Evolutionary conservation across 176 grass and related monocot species (phyloP).

Genomic region (Zoysia japonica): DNA sequence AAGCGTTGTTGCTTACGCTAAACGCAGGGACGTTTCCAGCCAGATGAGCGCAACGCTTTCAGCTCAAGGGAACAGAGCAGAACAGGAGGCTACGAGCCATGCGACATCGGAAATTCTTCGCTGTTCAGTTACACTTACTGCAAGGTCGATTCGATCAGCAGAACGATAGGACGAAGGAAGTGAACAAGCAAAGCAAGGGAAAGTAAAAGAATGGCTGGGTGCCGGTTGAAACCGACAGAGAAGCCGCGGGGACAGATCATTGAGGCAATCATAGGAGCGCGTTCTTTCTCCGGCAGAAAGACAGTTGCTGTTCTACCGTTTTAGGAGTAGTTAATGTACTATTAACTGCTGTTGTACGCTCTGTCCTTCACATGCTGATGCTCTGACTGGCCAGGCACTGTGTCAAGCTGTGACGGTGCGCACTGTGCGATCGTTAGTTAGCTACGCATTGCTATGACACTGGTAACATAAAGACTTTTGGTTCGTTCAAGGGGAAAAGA

Average conservation of each 20-base stretch:
- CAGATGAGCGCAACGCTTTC: not conserved
- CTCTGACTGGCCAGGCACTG: not conserved
- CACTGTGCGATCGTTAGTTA: not conserved
- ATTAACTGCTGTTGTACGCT: no score
- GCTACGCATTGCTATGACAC: not conserved
- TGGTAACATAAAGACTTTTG: not conserved
- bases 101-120: not conserved
- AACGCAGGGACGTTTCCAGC: no score
- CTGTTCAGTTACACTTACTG: slow-evolving; percentile 21
- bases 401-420: not conserved
- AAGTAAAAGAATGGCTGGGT: no score
- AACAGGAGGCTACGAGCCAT: not conserved
- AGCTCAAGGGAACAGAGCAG: not conserved
- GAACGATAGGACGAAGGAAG: not conserved
- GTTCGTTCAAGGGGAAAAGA: not conserved
- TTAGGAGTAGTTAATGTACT: no score
- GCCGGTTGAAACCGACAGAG: slow-evolving; percentile 33
- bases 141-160: not conserved
- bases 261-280: not conserved
- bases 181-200: not conserved
- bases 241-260: not conserved
- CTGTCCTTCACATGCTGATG: not conserved
- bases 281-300: slow-evolving; percentile 28
- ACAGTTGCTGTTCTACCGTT: not conserved
- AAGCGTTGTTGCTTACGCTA: slow-evolving; percentile 12